These are phyloP conservation scores for Phytophthora pinifolia DNA, from an alignment of 352 stramenopile species.

Conservation along the genomic window DNA sequence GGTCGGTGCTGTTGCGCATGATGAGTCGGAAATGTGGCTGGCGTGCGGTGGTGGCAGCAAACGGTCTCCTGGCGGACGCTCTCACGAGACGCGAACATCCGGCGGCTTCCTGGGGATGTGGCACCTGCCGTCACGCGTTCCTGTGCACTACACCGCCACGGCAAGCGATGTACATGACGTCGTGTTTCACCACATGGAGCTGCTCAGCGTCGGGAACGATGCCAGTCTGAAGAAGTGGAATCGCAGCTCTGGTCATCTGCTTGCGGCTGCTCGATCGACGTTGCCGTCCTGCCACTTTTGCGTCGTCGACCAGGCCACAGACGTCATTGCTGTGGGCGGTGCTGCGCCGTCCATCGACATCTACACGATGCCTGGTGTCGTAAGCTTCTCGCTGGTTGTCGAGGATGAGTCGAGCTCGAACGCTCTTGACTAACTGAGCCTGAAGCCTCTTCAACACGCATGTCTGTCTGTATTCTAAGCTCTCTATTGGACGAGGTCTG, in stretches of 20 bases:
- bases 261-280: constrained; percentile 54
- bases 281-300: constrained; percentile 70
- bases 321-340: constrained; percentile 71
- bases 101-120: constrained; percentile 74
- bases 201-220: constrained; percentile 75
- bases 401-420: constrained; percentile 28
- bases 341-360: constrained; percentile 63
- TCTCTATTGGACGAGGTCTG: constrained; percentile 20
- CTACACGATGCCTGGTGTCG: constrained; percentile 78
- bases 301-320: constrained; percentile 55
- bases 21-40: constrained; percentile 76
- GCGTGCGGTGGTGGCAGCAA: constrained; percentile 57
- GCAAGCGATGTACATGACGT: constrained; percentile 67
- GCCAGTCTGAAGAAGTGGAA: constrained; percentile 75
- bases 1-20: constrained; percentile 62
- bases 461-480: constrained; percentile 25
- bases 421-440: constrained; percentile 10
- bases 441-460: constrained; percentile 1
- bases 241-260: constrained; percentile 57
- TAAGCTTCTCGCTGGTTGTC: constrained; percentile 77
- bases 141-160: constrained; percentile 64
- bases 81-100: constrained; percentile 12
- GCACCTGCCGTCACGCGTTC: constrained; percentile 74
- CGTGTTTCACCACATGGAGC: constrained; percentile 67
- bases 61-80: constrained; percentile 20